Percentiles rank a stretch among this genome's conserved stretches.
These are phyloP conservation scores for Neocallimastix lanati DNA, from an alignment of 192 early-diverging fungal species.

Conservation along the genomic window DNA sequence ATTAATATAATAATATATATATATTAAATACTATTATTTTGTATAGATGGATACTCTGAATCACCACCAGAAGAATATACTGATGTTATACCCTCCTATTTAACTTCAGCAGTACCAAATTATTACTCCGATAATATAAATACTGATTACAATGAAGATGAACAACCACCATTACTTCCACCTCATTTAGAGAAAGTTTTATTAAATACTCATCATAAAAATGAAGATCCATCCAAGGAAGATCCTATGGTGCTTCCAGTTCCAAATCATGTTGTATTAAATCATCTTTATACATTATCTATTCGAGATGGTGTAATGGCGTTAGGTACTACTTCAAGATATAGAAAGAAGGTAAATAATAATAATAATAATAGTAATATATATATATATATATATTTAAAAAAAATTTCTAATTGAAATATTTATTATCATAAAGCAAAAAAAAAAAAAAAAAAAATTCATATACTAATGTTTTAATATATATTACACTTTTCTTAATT, in stretches of 20 bases:
- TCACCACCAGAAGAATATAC: constrained; percentile 49
- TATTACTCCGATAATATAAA: constrained; percentile 5
- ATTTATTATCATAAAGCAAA: too few species aligned
- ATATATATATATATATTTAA: too few species aligned
- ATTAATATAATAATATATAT: too few species aligned
- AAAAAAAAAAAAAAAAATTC: too few species aligned
- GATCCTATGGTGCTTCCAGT: constrained; percentile 69
- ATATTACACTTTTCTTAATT: too few species aligned
- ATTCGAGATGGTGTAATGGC: constrained; percentile 94
- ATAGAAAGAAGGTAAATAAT: constrained; percentile 82
- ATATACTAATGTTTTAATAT: too few species aligned
- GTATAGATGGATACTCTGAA: constrained; percentile 11
- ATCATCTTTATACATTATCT: constrained; percentile 89
- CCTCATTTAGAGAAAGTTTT: constrained; percentile 86
- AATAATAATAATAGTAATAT: too few species aligned
- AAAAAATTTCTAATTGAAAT: too few species aligned
- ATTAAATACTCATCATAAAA: constrained; percentile 33
- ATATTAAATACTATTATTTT: too few species aligned
- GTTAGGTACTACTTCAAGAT: constrained; percentile 70
- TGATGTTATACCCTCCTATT: constrained; percentile 30
- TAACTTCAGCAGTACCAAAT: background rate
- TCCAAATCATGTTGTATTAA: constrained; percentile 82
- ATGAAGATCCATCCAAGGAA: constrained; percentile 33
- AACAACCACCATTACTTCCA: constrained; percentile 64
- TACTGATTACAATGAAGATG: constrained; percentile 10